phyloP scores from a whole-genome alignment of 2,329 filamentous ascomycete genomes.

The Parastagonospora nodorum region DNA sequence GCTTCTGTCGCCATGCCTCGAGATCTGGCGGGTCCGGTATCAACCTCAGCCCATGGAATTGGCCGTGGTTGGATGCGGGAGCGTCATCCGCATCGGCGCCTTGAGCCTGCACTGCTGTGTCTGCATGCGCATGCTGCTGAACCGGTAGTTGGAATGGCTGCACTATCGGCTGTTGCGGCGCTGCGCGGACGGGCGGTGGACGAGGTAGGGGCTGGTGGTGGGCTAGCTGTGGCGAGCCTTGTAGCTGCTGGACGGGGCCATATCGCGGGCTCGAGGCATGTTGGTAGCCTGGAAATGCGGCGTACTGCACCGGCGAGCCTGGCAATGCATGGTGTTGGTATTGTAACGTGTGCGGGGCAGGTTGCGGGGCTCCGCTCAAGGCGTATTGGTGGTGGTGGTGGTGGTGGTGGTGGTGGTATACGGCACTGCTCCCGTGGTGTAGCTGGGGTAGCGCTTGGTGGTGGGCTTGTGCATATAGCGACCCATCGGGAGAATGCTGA shows the following conservation, averaged over 20 bases:
- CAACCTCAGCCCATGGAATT: constrained; percentile 59
- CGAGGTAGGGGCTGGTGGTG: constrained; percentile 23
- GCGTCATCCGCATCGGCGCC: constrained; percentile 23
- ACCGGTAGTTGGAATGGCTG: constrained; percentile 14
- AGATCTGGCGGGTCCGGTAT: constrained; percentile 71
- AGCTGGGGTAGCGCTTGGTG: constrained; percentile 41
- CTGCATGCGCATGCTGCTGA: constrained; percentile 13
- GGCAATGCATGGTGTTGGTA: constrained; percentile 44
- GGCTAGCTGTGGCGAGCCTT: constrained; percentile 15
- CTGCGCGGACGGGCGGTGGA: constrained; percentile 15
- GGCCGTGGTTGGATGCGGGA: constrained; percentile 56
- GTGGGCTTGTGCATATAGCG: constrained; percentile 26
- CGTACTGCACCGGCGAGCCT: constrained; percentile 24
- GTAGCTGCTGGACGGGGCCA: constrained; percentile 21
- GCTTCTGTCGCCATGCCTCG: constrained; percentile 69
- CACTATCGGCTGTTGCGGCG: constrained; percentile 15
- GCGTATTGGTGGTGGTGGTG: constrained; percentile 21
- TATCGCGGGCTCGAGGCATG: constrained; percentile 32
- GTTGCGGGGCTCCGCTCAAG: constrained; percentile 24
- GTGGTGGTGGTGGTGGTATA: constrained; percentile 24
- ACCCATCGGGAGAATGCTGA: constrained; percentile 34
- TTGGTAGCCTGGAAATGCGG: constrained; percentile 30
- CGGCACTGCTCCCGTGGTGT: constrained; percentile 41
- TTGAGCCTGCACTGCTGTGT: constrained; percentile 7
- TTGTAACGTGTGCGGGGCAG: constrained; percentile 28